Percentiles rank a stretch among this genome's conserved stretches.
Conservation (phyloP, 345 rosid genomes). For the Rubroshorea leprosula region DNA sequence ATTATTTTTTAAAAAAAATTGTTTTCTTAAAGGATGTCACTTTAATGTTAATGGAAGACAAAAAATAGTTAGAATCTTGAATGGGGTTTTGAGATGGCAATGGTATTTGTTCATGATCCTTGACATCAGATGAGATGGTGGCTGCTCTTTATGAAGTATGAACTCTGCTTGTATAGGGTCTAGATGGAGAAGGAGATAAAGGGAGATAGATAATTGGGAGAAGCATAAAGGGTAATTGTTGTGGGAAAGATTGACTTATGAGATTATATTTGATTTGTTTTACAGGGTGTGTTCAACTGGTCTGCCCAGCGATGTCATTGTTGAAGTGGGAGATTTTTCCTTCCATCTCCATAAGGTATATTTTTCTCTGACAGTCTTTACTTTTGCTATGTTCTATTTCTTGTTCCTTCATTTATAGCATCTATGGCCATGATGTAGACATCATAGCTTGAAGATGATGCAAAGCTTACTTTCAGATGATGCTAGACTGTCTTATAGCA, state of each 20-base stretch:
- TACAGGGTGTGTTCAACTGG: constrained; percentile 72
- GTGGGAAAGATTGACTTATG: neutral
- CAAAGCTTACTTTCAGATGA: neutral
- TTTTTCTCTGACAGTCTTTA: constrained; percentile 1
- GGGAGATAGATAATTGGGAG: no score
- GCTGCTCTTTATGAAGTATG: no score
- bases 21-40: constrained; percentile 1
- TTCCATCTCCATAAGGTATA: constrained; percentile 87
- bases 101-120: no score
- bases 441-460: neutral
- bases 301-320: constrained; percentile 64
- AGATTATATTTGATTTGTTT: neutral
- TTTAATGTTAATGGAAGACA: neutral
- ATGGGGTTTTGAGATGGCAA: no score
- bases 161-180: no score
- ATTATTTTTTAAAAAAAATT: neutral
- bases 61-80: neutral
- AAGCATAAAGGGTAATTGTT: neutral
- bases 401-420: neutral
- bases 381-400: neutral
- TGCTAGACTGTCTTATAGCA: neutral
- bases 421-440: neutral
- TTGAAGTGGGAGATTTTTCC: constrained; percentile 64
- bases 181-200: no score
- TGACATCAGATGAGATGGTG: no score